Base-by-base conservation (phyloP, 441 rosid species). In the Corymbia calophylla region DNA sequence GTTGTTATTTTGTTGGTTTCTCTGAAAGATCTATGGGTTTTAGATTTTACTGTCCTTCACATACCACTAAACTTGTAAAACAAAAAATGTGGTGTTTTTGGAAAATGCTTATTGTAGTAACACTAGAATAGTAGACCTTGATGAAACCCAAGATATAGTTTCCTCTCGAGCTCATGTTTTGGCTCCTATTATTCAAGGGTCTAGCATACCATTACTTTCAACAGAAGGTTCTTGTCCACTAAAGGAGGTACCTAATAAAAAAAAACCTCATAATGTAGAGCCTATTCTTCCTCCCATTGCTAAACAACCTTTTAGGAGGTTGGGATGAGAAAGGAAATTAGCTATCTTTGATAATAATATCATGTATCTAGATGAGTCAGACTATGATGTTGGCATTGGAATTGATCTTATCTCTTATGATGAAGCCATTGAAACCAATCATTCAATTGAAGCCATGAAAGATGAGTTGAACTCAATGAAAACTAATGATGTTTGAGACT, bases 251-350 rank as follows among this genome's bases (percentile, higher is more conserved):
- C 39, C 12, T 31, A 66, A 66, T 16, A 32, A 66, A 66, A 39
- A 35, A 39, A 21, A 66, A 66, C 77, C 18, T 8, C 39, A 66
- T 9, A 66, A 31, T 66, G 16, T 16, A 66, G 21, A 66, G 21
- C 39, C 21, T 14, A 64, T 66, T n/a, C 0, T 16, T 66, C 35
- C 19, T 66, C 44, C 0, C 5, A 0, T 66, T 66, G 35, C 16
- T 31, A 11, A 66, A 66, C 39, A 66, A 66, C 39, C 18, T 66
- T 16, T 66, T 16, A 16, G 6, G 6, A 31, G 77, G 19, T 66
- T 2, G 17, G 19, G 77, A 31, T 5, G 5, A 66, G 21, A 66
- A 31, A 31, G 11, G 35, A 66, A 31, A 16, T 66, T 32, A 8
- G 23, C 77, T 66, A 66, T 16, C 9, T 66, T 1, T 16, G 0